Base-by-base conservation (phyloP, 2,329 filamentous ascomycete genomes). In the Dothistroma septosporum region DNA sequence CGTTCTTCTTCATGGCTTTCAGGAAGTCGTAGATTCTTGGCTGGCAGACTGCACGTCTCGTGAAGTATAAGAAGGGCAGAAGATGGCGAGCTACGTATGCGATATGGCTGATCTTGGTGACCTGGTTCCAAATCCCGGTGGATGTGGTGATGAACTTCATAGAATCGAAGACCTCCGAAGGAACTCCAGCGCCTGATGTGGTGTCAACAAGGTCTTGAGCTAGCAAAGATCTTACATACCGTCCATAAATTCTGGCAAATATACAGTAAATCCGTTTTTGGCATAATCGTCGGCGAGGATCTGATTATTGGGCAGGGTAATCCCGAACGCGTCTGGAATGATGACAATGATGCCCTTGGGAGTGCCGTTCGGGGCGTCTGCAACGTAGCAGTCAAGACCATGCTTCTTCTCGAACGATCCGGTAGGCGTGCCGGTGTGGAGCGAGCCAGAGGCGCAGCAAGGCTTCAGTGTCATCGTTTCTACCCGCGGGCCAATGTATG, bases 311-410 rank as follows among this genome's bases (percentile, higher is more conserved):
- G 71, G 69, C 14, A 75, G 62, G 2, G 62, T 64, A 67, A 70
- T 73, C 19, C 75, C 75, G 58, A 77, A 77, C 8, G 74, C 70
- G 61, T 77, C 75, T 7, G 75, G 72, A 19, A 76, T 68, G 55
- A 77, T 76, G 24, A 76, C 69, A 11, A 77, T 67, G 48, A 75
- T 68, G 73, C 75, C 57, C 72, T 75, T 2, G 70, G 67, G 22
- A 19, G 58, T 55, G 33, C 68, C 69, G n/a, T 65, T 61, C 4
- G 70, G 66, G 7, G 75, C 70, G 31, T 73, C 67, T 31, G 75
- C 70, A 47, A 76, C 63, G 61, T 76, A 77, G 63, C 70, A 72
- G 55, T 75, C 72, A 16, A 76, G 63, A 24, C 73, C 73, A 57
- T 76, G 73, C 24, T 76, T 55, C 44, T 73, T 75, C 22, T 69